A percentile compares a stretch with the other conserved stretches of the same genome.
phyloP scores from a whole-genome alignment of 2,329 filamentous ascomycete genomes.

The Diaporthe velutina region DNA sequence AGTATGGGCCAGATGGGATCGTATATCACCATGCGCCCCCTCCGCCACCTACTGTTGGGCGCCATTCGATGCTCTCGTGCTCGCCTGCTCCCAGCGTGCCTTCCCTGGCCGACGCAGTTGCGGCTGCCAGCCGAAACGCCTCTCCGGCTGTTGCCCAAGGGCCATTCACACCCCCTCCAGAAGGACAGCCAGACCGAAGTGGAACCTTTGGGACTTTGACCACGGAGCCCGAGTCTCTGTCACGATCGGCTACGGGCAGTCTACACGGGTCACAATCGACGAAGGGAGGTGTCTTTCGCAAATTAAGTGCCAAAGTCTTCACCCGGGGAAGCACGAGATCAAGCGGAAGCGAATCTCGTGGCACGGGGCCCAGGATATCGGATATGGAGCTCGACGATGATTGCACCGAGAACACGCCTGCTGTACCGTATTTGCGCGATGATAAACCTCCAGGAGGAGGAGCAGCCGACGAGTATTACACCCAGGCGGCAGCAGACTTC shows the following conservation, averaged over 20 bases:
- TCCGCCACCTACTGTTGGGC: conserved; percentile 28
- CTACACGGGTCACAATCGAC: conserved; percentile 26
- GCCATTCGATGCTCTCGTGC: conserved; percentile 35
- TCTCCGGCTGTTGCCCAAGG: conserved; percentile 36
- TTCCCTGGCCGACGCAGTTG: conserved; percentile 26
- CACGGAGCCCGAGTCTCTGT: conserved; percentile 35
- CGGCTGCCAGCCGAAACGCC: conserved; percentile 34
- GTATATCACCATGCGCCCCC: conserved; percentile 38
- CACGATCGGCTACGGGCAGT: conserved; percentile 35
- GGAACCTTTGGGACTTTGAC: conserved; percentile 34
- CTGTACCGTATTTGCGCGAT: conserved; percentile 40
- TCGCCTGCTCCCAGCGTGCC: conserved; percentile 38
- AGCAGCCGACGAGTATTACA: conserved; percentile 46
- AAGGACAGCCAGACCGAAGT: conserved; percentile 22
- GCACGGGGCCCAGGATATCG: conserved; percentile 27
- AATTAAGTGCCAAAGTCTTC: conserved; percentile 39
- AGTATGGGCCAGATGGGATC: conserved; percentile 38
- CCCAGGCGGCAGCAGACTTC: conserved; percentile 44
- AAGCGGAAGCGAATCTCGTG: conserved; percentile 35
- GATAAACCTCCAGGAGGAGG: conserved; percentile 42
- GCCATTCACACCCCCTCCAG: conserved; percentile 37
- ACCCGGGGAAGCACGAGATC: conserved; percentile 42
- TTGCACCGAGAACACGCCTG: conserved; percentile 30
- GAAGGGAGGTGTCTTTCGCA: conserved; percentile 34
- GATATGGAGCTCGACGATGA: conserved; percentile 37